These are phyloP conservation scores for Spathaspora passalidarum DNA, from an alignment of 805 yeast genomes.

Conservation along the genomic window DNA sequence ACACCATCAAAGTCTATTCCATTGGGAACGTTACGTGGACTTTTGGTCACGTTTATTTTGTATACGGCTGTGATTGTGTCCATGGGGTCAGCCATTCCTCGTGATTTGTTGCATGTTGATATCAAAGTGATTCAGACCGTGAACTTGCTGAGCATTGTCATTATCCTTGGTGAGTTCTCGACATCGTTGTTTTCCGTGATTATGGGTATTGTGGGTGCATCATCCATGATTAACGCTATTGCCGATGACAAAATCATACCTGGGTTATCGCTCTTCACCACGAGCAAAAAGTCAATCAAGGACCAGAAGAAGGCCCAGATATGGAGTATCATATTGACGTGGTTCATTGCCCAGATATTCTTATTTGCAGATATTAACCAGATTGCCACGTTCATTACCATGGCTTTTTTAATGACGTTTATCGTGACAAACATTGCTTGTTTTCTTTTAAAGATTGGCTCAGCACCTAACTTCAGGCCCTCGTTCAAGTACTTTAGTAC, in stretches of 20 bases:
- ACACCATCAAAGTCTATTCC: conserved; percentile 91
- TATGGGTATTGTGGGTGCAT: conserved; percentile 95
- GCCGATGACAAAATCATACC: conserved; percentile 89
- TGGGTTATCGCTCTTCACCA: conserved; percentile 54
- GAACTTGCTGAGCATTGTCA: conserved; percentile 61
- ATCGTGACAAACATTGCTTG: conserved; percentile 94
- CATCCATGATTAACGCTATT: conserved; percentile 85
- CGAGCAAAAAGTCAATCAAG: conserved; percentile 37
- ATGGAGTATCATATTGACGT: conserved; percentile 68
- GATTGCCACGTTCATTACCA: conserved; percentile 91
- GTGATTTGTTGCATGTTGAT: conserved; percentile 72
- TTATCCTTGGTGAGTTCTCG: conserved; percentile 85
- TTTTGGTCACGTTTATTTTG: conserved; percentile 69
- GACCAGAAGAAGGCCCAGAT: conserved; percentile 54
- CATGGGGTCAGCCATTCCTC: conserved; percentile 76
- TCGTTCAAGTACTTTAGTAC: conserved; percentile 85
- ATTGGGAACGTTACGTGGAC: conserved; percentile 86
- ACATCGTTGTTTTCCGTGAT: conserved; percentile 90
- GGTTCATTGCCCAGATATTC: conserved; percentile 80
- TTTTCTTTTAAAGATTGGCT: conserved; percentile 76
- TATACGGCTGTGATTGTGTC: conserved; percentile 80
- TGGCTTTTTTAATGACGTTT: conserved; percentile 97
- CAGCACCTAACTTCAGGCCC: conserved; percentile 98
- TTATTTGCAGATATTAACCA: conserved; percentile 87
- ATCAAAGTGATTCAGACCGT: conserved; percentile 84